phyloP scores from a whole-genome alignment of 495 filamentous ascomycete species.

The Endocarpon pusillum region DNA sequence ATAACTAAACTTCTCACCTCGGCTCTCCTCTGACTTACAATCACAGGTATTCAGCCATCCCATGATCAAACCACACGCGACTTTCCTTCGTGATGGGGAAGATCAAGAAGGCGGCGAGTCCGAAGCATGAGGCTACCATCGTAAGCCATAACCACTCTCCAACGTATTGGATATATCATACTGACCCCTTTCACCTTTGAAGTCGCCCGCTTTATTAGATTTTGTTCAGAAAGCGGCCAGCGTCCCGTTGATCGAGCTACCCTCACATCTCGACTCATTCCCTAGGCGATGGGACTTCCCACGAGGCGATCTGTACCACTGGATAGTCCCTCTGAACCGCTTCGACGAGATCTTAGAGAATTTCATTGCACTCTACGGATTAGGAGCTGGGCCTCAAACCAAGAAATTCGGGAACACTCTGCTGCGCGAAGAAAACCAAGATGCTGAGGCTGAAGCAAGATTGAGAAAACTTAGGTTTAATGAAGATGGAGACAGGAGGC shows the following conservation, averaged over 20 bases:
- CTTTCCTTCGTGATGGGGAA: slow-evolving; percentile 55
- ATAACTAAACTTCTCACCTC: too few species aligned
- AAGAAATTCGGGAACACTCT: slow-evolving; percentile 50
- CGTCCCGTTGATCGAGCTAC: slow-evolving; percentile 58
- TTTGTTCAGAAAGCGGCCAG: slow-evolving; percentile 53
- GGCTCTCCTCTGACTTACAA: too few species aligned
- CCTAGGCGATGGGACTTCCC: slow-evolving; percentile 86
- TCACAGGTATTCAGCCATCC: slow-evolving; percentile 14
- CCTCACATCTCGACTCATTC: slow-evolving; percentile 58
- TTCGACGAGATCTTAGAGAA: slow-evolving; percentile 79
- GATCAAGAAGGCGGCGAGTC: slow-evolving; percentile 87
- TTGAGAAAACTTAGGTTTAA: slow-evolving; percentile 43
- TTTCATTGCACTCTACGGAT: slow-evolving; percentile 63
- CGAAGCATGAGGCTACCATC: slow-evolving; percentile 85
- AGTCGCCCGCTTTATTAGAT: slow-evolving; percentile 75
- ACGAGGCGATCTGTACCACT: slow-evolving; percentile 94
- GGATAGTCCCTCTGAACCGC: slow-evolving; percentile 86
- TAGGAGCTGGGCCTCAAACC: slow-evolving; percentile 66
- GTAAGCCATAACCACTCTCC: slow-evolving; percentile 35
- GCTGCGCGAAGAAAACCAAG: slow-evolving; percentile 31
- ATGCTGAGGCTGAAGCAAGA: slow-evolving; percentile 33
- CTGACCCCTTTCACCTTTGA: slow-evolving; percentile 14
- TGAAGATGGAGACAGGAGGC: slow-evolving; percentile 56
- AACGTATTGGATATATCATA: slow-evolving; percentile 2
- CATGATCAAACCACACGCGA: slow-evolving; percentile 27